These are phyloP conservation scores for Tylopilus felleus DNA, from an alignment of 768 basidiomycete species.

Conservation along the genomic window DNA sequence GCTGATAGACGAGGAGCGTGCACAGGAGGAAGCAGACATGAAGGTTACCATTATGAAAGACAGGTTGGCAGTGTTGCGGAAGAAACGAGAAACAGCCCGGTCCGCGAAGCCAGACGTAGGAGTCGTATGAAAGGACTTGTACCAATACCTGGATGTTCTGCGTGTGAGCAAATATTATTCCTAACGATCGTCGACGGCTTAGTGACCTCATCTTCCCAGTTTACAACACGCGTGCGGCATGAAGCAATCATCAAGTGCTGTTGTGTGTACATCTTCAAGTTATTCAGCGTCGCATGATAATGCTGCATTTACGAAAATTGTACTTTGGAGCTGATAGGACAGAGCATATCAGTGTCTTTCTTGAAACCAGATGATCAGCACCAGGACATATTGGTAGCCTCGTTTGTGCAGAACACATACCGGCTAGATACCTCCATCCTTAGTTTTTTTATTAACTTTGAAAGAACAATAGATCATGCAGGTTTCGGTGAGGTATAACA, in stretches of 20 bases:
- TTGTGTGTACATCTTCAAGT: background rate
- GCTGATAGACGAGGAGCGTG: slow-evolving; percentile 77
- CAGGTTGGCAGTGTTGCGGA: slow-evolving; percentile 56
- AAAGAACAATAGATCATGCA: background rate
- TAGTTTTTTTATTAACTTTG: background rate
- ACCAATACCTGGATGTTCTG: background rate
- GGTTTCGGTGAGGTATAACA: no score
- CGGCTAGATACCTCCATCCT: background rate
- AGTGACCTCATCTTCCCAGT: background rate
- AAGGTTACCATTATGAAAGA: slow-evolving; percentile 64
- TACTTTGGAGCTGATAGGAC: background rate
- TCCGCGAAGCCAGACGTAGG: slow-evolving; percentile 19
- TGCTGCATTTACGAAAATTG: background rate
- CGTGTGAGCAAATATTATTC: background rate
- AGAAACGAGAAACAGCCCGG: slow-evolving; percentile 39
- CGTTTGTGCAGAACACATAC: background rate
- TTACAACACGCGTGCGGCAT: no score
- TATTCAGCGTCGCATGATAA: background rate
- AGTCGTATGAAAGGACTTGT: slow-evolving; percentile 4
- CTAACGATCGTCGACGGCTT: background rate
- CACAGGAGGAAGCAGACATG: slow-evolving; percentile 86
- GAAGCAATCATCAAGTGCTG: background rate
- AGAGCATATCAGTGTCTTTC: background rate
- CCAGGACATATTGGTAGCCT: background rate
- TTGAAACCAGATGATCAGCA: background rate